A percentile compares a stretch with the other conserved stretches of the same genome.
These are phyloP conservation scores for Coemansia sp. DNA, from an alignment of 192 early-diverging fungal genomes.

Conservation along the genomic window DNA sequence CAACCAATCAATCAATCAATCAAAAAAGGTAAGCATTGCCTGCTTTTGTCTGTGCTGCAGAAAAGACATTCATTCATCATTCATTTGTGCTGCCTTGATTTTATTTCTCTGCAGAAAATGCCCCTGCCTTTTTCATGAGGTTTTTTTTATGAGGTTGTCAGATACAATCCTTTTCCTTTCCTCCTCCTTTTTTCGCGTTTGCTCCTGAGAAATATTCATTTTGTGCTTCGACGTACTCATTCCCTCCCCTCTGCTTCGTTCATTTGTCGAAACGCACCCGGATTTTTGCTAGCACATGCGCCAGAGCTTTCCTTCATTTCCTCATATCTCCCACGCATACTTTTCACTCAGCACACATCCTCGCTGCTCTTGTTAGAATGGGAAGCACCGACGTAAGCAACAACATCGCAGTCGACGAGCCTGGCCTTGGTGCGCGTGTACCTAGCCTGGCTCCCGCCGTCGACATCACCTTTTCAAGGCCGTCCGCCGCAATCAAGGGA, in stretches of 20 bases:
- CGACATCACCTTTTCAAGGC: constrained; percentile 55
- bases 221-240: constrained; percentile 5
- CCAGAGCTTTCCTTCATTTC: background rate
- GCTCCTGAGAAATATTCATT: background rate
- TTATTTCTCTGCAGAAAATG: background rate
- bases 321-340: background rate
- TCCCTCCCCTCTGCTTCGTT: background rate
- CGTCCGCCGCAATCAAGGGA: constrained; percentile 43
- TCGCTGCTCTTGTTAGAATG: constrained; percentile 14
- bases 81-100: background rate
- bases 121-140: background rate
- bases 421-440: constrained; percentile 23
- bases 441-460: constrained; percentile 55
- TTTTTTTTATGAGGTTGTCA: background rate
- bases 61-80: no score
- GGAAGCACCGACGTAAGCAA: constrained; percentile 29
- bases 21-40: background rate
- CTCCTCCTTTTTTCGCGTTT: constrained; percentile 1
- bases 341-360: background rate
- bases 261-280: background rate
- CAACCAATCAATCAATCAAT: background rate
- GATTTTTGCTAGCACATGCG: background rate
- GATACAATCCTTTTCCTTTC: background rate
- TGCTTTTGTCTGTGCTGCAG: no score
- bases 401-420: constrained; percentile 29